phyloP scores from a whole-genome alignment of 805 yeast genomes.

The Metschnikowia baotianmanensis region DNA sequence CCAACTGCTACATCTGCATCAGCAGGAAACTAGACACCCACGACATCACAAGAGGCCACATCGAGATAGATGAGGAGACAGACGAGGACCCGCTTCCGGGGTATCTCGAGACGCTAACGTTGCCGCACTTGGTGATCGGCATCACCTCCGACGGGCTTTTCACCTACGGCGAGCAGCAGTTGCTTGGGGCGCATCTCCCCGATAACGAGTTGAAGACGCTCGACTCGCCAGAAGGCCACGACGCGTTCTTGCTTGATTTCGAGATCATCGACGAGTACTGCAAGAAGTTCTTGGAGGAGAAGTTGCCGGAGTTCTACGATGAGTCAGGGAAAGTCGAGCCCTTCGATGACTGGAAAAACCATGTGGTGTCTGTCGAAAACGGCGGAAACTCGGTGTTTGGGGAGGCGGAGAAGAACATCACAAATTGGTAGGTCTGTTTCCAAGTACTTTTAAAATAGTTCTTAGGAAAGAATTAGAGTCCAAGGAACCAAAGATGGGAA shows the following conservation, averaged over 20 bases:
- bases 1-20: conserved; percentile 93
- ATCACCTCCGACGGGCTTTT: conserved; percentile 90
- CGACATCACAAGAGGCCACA: conserved; percentile 81
- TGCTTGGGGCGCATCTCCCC: conserved; percentile 72
- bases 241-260: conserved; percentile 91
- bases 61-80: conserved; percentile 36
- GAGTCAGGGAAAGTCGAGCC: conserved; percentile 42
- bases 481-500: too few species aligned
- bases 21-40: conserved; percentile 94
- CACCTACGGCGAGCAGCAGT: conserved; percentile 87
- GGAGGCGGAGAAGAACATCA: conserved; percentile 85
- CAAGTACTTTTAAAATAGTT: background rate
- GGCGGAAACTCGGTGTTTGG: conserved; percentile 76
- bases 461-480: too few species aligned
- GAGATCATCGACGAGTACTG: conserved; percentile 73
- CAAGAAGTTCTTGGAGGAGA: conserved; percentile 56
- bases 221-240: conserved; percentile 95
- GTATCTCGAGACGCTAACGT: conserved; percentile 58
- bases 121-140: conserved; percentile 85
- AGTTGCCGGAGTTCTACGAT: conserved; percentile 57
- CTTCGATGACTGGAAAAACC: conserved; percentile 40
- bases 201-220: conserved; percentile 66
- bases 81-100: conserved; percentile 35
- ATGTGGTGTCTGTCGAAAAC: conserved; percentile 36
- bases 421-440: conserved; percentile 93